Percentiles rank a stretch among this genome's conserved stretches.
These are phyloP conservation scores for Boletus vermiculosoides DNA, from an alignment of 768 basidiomycete genomes.

Conservation along the genomic window DNA sequence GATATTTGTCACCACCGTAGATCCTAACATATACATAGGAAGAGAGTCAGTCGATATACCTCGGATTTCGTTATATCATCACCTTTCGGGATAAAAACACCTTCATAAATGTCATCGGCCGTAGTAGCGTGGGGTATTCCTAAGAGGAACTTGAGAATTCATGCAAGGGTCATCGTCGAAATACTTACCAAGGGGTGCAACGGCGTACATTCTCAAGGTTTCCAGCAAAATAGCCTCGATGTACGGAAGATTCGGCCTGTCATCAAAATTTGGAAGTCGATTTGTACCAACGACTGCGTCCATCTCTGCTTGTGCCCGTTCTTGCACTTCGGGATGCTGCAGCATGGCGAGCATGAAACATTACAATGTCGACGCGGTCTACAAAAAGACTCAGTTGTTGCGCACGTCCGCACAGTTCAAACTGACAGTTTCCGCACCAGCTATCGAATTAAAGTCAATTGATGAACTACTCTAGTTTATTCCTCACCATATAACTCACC, in stretches of 20 bases:
- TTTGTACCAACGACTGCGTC: neutral
- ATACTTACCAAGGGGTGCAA: constrained; percentile 21
- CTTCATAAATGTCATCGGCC: constrained; percentile 17
- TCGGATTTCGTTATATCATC: neutral
- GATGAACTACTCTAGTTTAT: neutral
- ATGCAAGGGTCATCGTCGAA: neutral
- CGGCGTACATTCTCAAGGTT: neutral
- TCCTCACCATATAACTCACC: neutral
- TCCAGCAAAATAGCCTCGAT: neutral
- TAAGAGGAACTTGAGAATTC: neutral
- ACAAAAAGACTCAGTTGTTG: neutral
- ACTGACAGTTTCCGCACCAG: neutral
- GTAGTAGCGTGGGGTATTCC: constrained; percentile 21
- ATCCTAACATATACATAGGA: constrained; percentile 10
- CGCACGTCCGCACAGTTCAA: neutral
- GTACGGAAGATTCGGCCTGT: neutral
- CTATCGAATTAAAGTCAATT: neutral
- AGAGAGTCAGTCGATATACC: neutral
- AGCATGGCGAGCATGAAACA: neutral
- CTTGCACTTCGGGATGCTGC: neutral
- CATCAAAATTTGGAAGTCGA: neutral
- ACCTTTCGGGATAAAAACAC: constrained; percentile 28
- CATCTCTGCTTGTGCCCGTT: neutral
- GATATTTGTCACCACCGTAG: constrained; percentile 17
- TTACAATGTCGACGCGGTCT: neutral